Base-by-base conservation (phyloP, 331 rosid species). In the Cydonia oblonga region DNA sequence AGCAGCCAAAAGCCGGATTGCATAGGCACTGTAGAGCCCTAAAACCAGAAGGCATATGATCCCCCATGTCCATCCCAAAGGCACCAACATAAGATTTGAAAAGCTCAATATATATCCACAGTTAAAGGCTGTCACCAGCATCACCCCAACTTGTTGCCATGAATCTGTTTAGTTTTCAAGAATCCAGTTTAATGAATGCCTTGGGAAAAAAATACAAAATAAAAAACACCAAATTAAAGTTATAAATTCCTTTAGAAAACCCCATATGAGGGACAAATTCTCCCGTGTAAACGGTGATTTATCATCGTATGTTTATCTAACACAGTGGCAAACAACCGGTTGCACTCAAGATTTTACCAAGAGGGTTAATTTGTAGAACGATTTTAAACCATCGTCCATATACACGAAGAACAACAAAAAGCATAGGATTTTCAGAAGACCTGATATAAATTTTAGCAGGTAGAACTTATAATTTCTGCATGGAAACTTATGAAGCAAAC, bases 51-150 rank as follows among this genome's bases (percentile, higher is more conserved):
- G 84, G 74, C 89, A 81, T 20, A 76, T 16, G n/a, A 75, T 10
- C 64, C 88, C 88, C 90, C 90, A 87, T 23, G 68, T 87, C 92
- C 92, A 87, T 66, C 92, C 84, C 74, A 87, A 72, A 26, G 90
- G 90, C 69, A 81, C 78, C 82, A 87, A 73, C 2, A 87, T 24
- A 25, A 87, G 73, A 59, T 85, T 87, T 2, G 92, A 75, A 68
- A 87, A 87, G 65, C 68, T 85, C 33, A 87, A 38, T 70, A 85
- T 75, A 82, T 86, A 85, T 10, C 90, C 92, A 2, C 90, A 83
- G 9, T 87, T 87, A 81, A 81, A 87, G 63, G 73, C 25, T 11
- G 90, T 69, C 58, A 83, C 85, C 66, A 83, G 26, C 84, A 87
- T 25, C 84, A 83, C 61, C 66, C 90, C 90, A 71, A 87, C 92